These are phyloP conservation scores for Aaosphaeria pasadenensis DNA, from an alignment of 2,329 filamentous ascomycete species.

Conservation along the genomic window DNA sequence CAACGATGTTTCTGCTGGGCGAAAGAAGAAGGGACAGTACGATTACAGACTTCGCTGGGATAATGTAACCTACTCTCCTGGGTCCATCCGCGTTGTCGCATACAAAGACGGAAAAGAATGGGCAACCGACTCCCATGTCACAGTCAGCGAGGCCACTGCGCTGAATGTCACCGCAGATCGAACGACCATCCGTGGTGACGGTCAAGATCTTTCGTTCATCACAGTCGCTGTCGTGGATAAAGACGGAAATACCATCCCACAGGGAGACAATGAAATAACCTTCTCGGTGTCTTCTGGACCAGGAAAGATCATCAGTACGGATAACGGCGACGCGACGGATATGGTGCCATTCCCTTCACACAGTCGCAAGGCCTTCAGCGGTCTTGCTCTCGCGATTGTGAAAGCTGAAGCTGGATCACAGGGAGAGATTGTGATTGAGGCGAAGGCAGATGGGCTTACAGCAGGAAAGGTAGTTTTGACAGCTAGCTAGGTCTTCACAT, in stretches of 20 bases:
- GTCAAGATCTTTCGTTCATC: constrained; percentile 44
- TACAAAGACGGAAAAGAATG: constrained; percentile 49
- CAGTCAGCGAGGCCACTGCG: constrained; percentile 39
- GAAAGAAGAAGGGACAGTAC: constrained; percentile 30
- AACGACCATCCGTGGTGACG: constrained; percentile 38
- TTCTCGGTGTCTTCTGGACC: constrained; percentile 42
- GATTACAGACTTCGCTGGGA: constrained; percentile 56
- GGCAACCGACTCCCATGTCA: constrained; percentile 44
- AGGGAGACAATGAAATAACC: constrained; percentile 41
- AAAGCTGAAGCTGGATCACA: constrained; percentile 2
- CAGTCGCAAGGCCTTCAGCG: constrained; percentile 22
- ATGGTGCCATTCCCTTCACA: constrained; percentile 17
- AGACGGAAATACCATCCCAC: constrained; percentile 43
- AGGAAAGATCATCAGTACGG: constrained; percentile 49
- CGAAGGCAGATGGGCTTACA: constrained; percentile 2
- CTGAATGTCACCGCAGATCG: constrained; percentile 44
- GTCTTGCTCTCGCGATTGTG: constrained; percentile 22
- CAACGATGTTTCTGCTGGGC: constrained; percentile 48
- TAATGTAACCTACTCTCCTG: constrained; percentile 47
- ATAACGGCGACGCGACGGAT: constrained; percentile 47
- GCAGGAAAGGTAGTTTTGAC: neutral
- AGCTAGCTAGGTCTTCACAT: neutral
- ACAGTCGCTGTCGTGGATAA: constrained; percentile 46
- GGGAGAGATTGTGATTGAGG: constrained; percentile 13
- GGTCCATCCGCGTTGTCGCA: constrained; percentile 47